A percentile compares a stretch with the other conserved stretches of the same genome.
These are phyloP conservation scores for Chlamydomonas sp. DNA, from an alignment of 139 green algal species.

Conservation along the genomic window DNA sequence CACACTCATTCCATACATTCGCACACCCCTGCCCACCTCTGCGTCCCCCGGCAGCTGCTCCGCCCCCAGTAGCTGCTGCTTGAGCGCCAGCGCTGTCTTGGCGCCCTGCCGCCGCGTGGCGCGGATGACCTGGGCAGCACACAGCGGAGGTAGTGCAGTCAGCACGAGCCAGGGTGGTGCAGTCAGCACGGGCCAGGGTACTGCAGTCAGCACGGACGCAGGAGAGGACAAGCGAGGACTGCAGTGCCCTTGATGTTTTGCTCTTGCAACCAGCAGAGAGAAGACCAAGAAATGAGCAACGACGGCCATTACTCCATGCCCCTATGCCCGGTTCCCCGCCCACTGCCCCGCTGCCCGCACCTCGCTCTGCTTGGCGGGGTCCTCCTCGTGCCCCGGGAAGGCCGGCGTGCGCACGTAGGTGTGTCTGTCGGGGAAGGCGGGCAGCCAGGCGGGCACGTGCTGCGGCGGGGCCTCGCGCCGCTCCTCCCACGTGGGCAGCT, in stretches of 20 bases:
- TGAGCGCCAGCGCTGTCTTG: slow-evolving; percentile 45
- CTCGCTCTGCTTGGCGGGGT: slow-evolving; percentile 64
- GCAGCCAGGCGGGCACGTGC: slow-evolving; percentile 84
- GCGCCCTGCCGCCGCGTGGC: slow-evolving; percentile 18
- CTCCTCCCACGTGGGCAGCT: slow-evolving; percentile 69
- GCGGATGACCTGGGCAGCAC: slow-evolving; percentile 9
- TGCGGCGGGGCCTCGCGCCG: slow-evolving; percentile 63
- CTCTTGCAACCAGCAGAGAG: background rate
- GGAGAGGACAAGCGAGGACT: too few relatives aligned
- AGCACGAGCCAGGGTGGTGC: background rate
- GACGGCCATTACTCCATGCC: background rate
- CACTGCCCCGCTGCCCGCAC: slow-evolving; percentile 19
- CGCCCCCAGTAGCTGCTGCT: slow-evolving; percentile 46
- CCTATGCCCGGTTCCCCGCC: background rate
- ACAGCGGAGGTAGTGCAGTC: background rate
- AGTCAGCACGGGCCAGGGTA: too few relatives aligned
- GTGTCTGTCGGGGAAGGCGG: slow-evolving; percentile 89
- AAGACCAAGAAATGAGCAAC: background rate
- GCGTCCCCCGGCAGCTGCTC: background rate
- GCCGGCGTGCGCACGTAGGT: slow-evolving; percentile 70
- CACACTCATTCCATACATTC: background rate
- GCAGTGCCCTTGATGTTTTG: too few relatives aligned
- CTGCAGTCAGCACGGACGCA: too few relatives aligned
- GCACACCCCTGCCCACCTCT: background rate
- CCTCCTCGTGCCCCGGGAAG: slow-evolving; percentile 54